Evolutionary conservation across 2,329 filamentous ascomycete genomes (phyloP), one percentile per base, ranked within the genome.

Genomic region (Aspergillus sp.): DNA sequence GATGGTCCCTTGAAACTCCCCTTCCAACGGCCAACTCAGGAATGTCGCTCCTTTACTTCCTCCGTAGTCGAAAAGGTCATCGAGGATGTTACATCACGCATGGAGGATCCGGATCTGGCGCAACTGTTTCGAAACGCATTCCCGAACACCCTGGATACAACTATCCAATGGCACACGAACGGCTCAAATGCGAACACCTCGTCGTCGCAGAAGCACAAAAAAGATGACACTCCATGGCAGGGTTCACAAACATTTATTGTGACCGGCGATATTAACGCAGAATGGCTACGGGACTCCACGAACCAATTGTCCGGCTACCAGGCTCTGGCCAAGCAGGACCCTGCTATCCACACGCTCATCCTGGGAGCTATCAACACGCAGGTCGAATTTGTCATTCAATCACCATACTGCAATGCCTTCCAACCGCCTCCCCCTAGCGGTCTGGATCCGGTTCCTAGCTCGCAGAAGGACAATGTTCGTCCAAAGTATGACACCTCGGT

Each of bases 391-490:
- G 87, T 98, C 38, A 95, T 97, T 52, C 81, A 88, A 59, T 89
- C 86, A 1, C 93, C 93, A 0, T 98, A 97, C 71, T 98, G 93
- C 76, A 97, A 98, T 66, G 93, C 93, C 12, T 98, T 97, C 68
- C 93, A 98, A 65, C 91, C 93, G 4, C 93, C 93, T 0, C 84
- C 87, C 2, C 87, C 89, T 5, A 90, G 88, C 53, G 80, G 84
- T 10, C 75, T 97, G 1, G 70, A 76, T 3, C 73, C 84, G 4
- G 83, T 82, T 10, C 77, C 79, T 57, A 95, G 91, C 59, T 87
- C 87, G 3, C 87, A 95, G 63, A 79, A 84, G 19, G 93, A 98
- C 61, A 69, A 64, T 6, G 93, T 98, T 0, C 88, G 95, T 58
- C 93, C 93, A 0, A 75, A 76, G 0, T 97, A 94, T 62, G 89